Base-by-base conservation (phyloP, 345 rosid genomes). In the Eucalyptus globulus region DNA sequence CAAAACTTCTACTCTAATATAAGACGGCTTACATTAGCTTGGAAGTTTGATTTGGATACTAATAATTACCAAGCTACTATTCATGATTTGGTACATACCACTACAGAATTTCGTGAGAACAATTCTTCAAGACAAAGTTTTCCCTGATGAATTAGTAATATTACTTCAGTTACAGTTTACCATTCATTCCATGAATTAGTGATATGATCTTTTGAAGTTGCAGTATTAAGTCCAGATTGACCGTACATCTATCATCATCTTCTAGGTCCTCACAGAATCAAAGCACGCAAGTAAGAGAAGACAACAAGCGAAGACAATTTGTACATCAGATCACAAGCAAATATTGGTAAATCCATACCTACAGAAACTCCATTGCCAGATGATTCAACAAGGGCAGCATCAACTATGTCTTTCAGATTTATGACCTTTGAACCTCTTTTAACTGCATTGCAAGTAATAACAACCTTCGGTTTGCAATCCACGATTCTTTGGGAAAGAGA, bases 391-490 rank as follows among this genome's bases (percentile, higher is more conserved):
- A 98, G 96, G 65, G 95, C 97, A 90, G 96, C 94, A 93, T 98
- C 99, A 91, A 98, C 99, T 88, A 98, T 98, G 92, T 95, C 98
- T 91, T 98, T 98, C 89, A 98, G 97, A 87, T 93, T 44, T 90
- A 98, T 95, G 89, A 91, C 90, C 96, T 98, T 98, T 67, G 99
- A 92, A 83, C 99, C 99, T 95, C 99, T 95, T 93, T 90, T 95
- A 87, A 98, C 99, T 89, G 99, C 98, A 95, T 96, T 98, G 90
- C 99, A 95, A 91, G 99, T 95, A 87, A 98, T 92, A 27, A 98
- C 93, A 89, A 83, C 94, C 93, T 96, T 98, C 56, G 99, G 96
- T 90, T 97, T 97, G 94, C 99, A 98, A 91, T 98, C 99, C 90
- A 94, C 87, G 21, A 98, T 96, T 94, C 99, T 91, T 90, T 98